These are phyloP conservation scores for Clonostachys chloroleuca DNA, from an alignment of 2,329 filamentous ascomycete species.

Conservation along the genomic window DNA sequence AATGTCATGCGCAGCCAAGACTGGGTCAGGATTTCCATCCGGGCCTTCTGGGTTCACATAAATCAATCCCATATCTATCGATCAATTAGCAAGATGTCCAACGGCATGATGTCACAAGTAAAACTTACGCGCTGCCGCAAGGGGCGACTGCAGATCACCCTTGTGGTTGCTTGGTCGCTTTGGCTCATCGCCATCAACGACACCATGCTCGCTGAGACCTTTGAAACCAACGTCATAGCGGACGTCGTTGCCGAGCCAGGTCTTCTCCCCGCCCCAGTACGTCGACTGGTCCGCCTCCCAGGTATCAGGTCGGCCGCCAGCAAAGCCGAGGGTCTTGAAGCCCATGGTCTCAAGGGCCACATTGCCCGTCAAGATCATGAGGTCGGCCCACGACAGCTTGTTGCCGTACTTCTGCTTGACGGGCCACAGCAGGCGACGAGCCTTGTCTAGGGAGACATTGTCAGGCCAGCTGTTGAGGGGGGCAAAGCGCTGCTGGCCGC, in stretches of 20 bases:
- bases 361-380: conserved; percentile 68
- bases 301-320: conserved; percentile 66
- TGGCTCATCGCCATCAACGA: conserved; percentile 9
- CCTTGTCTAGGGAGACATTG: conserved; percentile 76
- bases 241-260: conserved; percentile 39
- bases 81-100: too few relatives aligned
- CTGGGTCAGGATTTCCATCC: conserved; percentile 65
- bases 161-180: too few relatives aligned
- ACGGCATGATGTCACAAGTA: too few relatives aligned
- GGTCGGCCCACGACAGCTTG: conserved; percentile 78
- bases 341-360: conserved; percentile 76
- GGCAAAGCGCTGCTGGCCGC: conserved; percentile 73
- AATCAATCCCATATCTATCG: conserved; percentile 62
- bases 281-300: conserved; percentile 66
- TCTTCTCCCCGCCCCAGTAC: conserved; percentile 74
- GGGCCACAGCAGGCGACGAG: conserved; percentile 72
- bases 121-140: too few relatives aligned
- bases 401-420: conserved; percentile 83
- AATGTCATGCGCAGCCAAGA: conserved; percentile 67
- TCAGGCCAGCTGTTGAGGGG: conserved; percentile 80
- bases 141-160: too few relatives aligned
- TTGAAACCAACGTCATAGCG: conserved; percentile 39
- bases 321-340: conserved; percentile 69
- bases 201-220: conserved; percentile 44
- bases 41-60: conserved; percentile 69